A percentile compares a stretch with the other conserved stretches of the same genome.
These are phyloP conservation scores for Fusarium veterinarium DNA, from an alignment of 2,329 filamentous ascomycete genomes.

Conservation along the genomic window DNA sequence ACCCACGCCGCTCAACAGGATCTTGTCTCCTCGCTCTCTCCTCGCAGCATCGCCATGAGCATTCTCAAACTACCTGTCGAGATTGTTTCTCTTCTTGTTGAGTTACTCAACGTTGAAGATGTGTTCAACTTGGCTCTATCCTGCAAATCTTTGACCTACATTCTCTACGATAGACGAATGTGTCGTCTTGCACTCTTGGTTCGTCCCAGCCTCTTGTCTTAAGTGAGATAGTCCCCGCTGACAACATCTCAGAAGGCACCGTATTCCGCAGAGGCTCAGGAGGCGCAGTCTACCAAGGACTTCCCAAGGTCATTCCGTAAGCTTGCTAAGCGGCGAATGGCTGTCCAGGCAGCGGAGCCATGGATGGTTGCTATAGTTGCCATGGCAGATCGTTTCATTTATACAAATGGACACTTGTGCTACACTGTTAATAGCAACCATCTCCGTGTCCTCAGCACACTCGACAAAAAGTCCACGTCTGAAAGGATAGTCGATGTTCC, in stretches of 20 bases:
- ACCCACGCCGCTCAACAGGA: not conserved
- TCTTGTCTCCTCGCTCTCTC: not conserved
- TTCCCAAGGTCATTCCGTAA: conserved; percentile 58
- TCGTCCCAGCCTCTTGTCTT: conserved; percentile 37
- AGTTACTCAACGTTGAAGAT: conserved; percentile 67
- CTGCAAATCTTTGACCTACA: conserved; percentile 61
- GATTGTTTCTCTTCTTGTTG: conserved; percentile 69
- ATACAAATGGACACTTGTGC: conserved; percentile 72
- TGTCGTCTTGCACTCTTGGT: conserved; percentile 70
- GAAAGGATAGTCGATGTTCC: conserved; percentile 70
- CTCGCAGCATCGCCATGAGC: conserved; percentile 52
- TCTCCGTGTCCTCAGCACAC: conserved; percentile 67
- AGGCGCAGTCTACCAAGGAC: conserved; percentile 29
- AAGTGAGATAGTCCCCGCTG: conserved; percentile 19
- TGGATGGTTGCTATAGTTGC: conserved; percentile 71
- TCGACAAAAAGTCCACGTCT: conserved; percentile 59
- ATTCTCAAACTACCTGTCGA: conserved; percentile 67
- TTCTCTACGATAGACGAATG: conserved; percentile 66
- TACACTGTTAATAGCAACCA: conserved; percentile 62
- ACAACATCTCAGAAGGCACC: conserved; percentile 36
- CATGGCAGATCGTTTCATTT: conserved; percentile 70
- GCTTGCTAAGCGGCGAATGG: conserved; percentile 69
- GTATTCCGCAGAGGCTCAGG: conserved; percentile 39
- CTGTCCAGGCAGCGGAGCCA: conserved; percentile 70
- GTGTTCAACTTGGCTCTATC: conserved; percentile 66